Evolutionary conservation across 208 protist genomes (phyloP).

Genomic region (Trypanosomatidae sp.): DNA sequence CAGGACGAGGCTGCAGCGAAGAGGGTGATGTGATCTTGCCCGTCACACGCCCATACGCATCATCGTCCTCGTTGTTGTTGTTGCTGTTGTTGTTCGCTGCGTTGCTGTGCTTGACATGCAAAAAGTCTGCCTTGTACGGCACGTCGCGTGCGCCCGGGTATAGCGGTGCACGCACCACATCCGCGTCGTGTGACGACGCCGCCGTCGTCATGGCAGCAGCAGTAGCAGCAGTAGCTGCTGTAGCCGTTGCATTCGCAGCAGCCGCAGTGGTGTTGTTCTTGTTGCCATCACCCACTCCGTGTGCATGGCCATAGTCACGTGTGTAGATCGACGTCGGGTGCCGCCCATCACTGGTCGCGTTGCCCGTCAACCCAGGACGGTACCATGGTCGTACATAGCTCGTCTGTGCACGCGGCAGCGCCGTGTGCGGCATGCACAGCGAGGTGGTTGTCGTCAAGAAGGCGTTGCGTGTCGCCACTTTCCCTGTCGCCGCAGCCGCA

Average conservation of each 20-base stretch:
- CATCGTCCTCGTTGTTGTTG: no score
- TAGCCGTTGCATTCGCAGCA: background rate
- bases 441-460: no score
- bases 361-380: conserved; percentile 11
- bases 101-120: conserved; percentile 25
- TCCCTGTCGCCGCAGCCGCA: no score
- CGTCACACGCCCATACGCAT: conserved; percentile 30
- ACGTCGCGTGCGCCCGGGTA: conserved; percentile 36
- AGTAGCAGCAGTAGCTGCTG: no score
- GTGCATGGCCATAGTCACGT: conserved; percentile 28
- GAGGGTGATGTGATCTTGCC: conserved; percentile 48
- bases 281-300: background rate
- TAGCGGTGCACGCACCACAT: conserved; percentile 7
- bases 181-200: no score
- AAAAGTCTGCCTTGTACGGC: conserved; percentile 38
- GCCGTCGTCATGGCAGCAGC: no score
- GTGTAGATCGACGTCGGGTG: conserved; percentile 54
- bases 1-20: no score
- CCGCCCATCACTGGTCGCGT: conserved; percentile 10
- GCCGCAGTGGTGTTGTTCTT: background rate
- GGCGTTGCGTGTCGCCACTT: no score
- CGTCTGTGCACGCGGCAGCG: conserved; percentile 9
- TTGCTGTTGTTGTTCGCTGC: no score
- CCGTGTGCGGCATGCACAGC: background rate
- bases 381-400: no score